Percentiles rank a stretch among this genome's conserved stretches.
phyloP scores from a whole-genome alignment of 2,329 filamentous ascomycete species.

The Claviceps humidiphila region DNA sequence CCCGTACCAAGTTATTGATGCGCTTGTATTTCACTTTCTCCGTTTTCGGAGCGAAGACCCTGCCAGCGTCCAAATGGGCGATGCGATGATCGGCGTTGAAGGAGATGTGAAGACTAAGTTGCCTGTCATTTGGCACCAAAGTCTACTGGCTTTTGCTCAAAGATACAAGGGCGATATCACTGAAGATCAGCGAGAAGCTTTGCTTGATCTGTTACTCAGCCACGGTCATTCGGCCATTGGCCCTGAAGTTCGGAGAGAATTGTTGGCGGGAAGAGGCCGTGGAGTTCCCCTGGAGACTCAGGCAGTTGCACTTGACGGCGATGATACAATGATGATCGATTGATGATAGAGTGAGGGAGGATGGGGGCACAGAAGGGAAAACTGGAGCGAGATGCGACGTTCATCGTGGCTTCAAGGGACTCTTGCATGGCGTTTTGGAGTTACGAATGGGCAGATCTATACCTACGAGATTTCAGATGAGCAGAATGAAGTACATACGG shows the following conservation, averaged over 20 bases:
- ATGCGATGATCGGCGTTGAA: slow-evolving; percentile 37
- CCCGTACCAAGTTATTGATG: slow-evolving; percentile 87
- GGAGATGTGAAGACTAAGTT: slow-evolving; percentile 49
- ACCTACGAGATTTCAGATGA: not conserved
- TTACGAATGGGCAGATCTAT: slow-evolving; percentile 1
- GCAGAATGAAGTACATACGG: not conserved
- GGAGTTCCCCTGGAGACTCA: slow-evolving; percentile 53
- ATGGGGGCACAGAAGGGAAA: not conserved
- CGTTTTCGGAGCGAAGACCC: slow-evolving; percentile 66
- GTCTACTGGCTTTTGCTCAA: slow-evolving; percentile 80
- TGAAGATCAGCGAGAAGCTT: slow-evolving; percentile 81
- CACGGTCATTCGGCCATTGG: slow-evolving; percentile 81
- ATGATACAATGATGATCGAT: slow-evolving; percentile 83
- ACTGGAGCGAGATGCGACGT: not conserved
- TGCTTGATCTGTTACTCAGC: slow-evolving; percentile 74
- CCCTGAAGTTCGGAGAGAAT: slow-evolving; percentile 77
- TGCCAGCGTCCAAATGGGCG: slow-evolving; percentile 35
- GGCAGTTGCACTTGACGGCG: slow-evolving; percentile 49
- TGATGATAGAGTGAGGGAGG: slow-evolving; percentile 11
- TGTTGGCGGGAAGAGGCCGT: slow-evolving; percentile 76
- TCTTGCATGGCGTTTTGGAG: slow-evolving; percentile 12
- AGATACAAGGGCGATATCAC: slow-evolving; percentile 93
- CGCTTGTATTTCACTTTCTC: slow-evolving; percentile 91
- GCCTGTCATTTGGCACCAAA: slow-evolving; percentile 95
- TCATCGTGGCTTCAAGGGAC: slow-evolving; percentile 5